Evolutionary conservation across 2,329 filamentous ascomycete genomes (phyloP).

Genomic region (Ambrosiella beaveri): DNA sequence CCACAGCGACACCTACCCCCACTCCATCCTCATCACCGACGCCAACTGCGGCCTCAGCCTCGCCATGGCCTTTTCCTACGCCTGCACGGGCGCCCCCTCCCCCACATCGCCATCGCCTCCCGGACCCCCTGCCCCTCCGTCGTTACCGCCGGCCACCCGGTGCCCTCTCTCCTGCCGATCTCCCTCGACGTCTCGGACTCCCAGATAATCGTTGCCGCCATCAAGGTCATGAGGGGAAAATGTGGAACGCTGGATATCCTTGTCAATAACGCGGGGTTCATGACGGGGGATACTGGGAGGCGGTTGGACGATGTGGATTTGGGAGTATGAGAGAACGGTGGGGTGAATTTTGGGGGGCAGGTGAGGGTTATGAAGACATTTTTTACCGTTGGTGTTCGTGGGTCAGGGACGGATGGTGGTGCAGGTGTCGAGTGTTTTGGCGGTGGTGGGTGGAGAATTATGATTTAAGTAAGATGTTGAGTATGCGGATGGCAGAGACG

Average conservation of each 20-base stretch:
- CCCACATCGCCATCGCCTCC: neutral
- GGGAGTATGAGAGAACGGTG: neutral
- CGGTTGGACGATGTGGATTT: neutral
- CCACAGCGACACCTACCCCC: neutral
- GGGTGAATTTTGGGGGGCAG: neutral
- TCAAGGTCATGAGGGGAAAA: neutral
- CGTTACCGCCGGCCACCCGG: neutral
- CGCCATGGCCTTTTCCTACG: neutral
- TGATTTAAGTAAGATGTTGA: neutral
- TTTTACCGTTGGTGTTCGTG: neutral
- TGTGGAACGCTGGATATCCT: neutral
- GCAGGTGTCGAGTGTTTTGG: neutral
- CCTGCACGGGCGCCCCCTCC: neutral
- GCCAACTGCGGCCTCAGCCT: neutral
- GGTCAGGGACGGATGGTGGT: neutral
- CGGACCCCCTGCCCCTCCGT: neutral
- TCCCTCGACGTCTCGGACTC: neutral
- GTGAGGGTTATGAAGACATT: neutral
- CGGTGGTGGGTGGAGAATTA: neutral
- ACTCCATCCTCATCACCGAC: neutral
- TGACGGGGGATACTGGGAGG: neutral
- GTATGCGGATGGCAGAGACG: neutral
- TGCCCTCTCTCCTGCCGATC: neutral
- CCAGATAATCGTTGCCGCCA: neutral
- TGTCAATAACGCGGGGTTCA: neutral